Base-by-base conservation (phyloP, 2,329 filamentous ascomycete species). In the Trichothecium sympodiale region DNA sequence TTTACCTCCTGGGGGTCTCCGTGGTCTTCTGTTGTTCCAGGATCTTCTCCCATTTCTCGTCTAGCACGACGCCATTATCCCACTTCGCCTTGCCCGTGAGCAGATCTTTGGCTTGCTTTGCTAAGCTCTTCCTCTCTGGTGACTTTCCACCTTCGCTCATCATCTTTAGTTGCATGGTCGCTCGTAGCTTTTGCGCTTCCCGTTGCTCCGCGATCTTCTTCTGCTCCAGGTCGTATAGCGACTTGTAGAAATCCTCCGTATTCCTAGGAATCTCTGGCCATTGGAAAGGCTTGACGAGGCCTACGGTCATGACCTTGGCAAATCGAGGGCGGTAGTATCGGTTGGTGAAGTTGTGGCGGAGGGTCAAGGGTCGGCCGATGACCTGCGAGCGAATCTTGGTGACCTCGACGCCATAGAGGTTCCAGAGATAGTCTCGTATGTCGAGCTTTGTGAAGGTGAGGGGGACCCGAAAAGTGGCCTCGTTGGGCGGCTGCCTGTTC, bases 381-480 rank as follows among this genome's bases (percentile, higher is more conserved):
- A 96, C 74, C 40, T 53, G 89, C 36, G 83, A 87, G 42, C 89
- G 83, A 42, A 96, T 77, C 45, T 69, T 69, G 35, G 75, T 64
- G 36, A 80, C 75, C 44, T 79, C 71, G 42, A 96, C 79, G 41
- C 73, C 70, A 69, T 98, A 98, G 30, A 74, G 74, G 58, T 94
- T 79, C 65, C 76, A 83, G 42, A 98, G 80, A 66, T 96, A 98
- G 65, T 95, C 88, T 59, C 87, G 84, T 29, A 98, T 65, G 58
- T 98, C 91, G 60, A 96, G 80, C 65, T 98, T 98, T 69, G 86
- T 94, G 69, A 95, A 87, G 49, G 75, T 78, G 48, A 96, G 72
- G 9, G 91, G 91, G 23, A 95, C 89, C 51, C 80, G 71, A 74
- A 98, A 98, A 50, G 79, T 81, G 43, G 89, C 91, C 56, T 84